These are phyloP conservation scores for Xylariaceae sp. DNA, from an alignment of 2,329 filamentous ascomycete species.

Conservation along the genomic window DNA sequence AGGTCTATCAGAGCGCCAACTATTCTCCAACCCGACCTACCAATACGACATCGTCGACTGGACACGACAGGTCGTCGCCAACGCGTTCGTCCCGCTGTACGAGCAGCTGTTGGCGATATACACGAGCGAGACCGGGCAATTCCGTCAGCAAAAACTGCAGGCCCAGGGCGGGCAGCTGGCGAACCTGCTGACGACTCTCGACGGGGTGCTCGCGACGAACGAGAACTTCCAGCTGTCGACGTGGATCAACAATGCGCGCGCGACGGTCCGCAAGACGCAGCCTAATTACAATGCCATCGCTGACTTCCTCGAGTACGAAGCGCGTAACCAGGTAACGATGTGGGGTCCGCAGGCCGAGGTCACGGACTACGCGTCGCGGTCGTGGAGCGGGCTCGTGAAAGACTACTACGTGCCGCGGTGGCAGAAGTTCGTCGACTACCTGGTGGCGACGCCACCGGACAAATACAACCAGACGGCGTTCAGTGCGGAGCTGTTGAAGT, in stretches of 20 bases:
- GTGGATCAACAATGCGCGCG: constrained; percentile 16
- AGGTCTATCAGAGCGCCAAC: constrained; percentile 6
- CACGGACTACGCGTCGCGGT: constrained; percentile 17
- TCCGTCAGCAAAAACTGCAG: neutral
- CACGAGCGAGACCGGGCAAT: neutral
- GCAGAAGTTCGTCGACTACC: constrained; percentile 18
- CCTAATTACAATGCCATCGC: constrained; percentile 5
- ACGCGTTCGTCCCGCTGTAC: constrained; percentile 18
- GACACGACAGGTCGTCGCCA: constrained; percentile 18
- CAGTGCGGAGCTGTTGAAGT: constrained; percentile 9
- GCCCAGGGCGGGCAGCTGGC: constrained; percentile 11
- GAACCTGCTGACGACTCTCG: constrained; percentile 11
- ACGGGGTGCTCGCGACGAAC: constrained; percentile 15
- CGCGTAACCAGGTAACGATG: constrained; percentile 19
- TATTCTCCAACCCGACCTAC: constrained; percentile 18
- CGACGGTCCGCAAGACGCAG: constrained; percentile 9
- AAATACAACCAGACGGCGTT: constrained; percentile 15
- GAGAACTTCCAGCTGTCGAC: constrained; percentile 14
- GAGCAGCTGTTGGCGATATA: constrained; percentile 16
- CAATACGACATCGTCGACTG: constrained; percentile 20
- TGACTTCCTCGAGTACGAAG: constrained; percentile 20
- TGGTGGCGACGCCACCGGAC: constrained; percentile 10
- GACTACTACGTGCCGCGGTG: constrained; percentile 18
- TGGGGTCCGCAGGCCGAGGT: constrained; percentile 18
- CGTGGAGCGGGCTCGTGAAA: constrained; percentile 17